Conservation (phyloP, 73 alveolate genomes). For the Tetrahymena elliotti region DNA sequence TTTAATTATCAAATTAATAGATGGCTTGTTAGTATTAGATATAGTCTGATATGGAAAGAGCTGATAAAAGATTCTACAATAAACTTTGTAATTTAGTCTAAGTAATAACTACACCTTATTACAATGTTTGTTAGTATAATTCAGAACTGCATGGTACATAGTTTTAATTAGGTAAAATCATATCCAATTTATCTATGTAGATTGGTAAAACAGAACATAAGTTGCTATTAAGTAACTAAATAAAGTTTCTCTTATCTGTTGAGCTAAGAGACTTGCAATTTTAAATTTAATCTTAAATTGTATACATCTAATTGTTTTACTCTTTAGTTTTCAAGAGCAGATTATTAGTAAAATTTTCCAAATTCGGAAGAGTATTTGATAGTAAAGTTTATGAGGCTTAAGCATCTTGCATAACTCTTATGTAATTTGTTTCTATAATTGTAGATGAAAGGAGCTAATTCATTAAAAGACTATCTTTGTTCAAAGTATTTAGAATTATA, state of each 20-base stretch:
- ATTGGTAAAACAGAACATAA: neutral
- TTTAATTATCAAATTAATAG: neutral
- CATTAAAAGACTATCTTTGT: neutral
- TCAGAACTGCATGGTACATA: neutral
- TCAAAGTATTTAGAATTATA: neutral
- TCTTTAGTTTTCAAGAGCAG: neutral
- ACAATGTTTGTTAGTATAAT: neutral
- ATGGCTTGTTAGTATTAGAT: neutral
- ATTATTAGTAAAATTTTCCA: neutral
- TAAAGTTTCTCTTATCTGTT: neutral
- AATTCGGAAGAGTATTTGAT: neutral
- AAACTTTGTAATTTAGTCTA: neutral
- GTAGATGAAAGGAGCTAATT: neutral
- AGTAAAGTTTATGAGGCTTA: neutral
- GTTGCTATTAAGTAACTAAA: neutral
- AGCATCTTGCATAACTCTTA: neutral
- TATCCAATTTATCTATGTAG: neutral
- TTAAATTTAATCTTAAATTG: neutral
- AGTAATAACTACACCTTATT: neutral
- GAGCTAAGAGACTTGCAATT: neutral
- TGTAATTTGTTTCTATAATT: neutral
- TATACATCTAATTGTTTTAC: neutral
- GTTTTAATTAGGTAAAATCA: neutral
- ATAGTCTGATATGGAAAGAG: neutral
- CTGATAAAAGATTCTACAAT: neutral